Conservation (phyloP, 1,139 yeast genomes). For the Magnusiomyces tetraspermus region DNA sequence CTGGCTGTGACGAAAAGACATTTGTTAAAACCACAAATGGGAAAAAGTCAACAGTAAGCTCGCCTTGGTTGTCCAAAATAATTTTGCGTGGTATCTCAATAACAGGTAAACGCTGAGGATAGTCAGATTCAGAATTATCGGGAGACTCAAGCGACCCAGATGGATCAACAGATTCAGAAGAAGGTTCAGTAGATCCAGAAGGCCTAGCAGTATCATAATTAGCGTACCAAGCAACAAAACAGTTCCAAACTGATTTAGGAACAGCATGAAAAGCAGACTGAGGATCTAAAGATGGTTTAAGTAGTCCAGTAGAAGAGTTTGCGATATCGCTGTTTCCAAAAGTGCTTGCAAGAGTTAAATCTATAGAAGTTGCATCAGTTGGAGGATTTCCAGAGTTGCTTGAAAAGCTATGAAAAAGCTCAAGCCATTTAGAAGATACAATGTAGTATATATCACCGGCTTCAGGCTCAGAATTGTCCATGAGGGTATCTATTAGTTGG, state of each 20-base stretch:
- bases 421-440: not conserved
- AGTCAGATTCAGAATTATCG: too few relatives aligned
- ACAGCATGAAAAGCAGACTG: slow-evolving; percentile 3
- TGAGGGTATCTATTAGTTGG: not conserved
- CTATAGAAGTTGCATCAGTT: not conserved
- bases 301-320: slow-evolving; percentile 1
- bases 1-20: slow-evolving; percentile 5
- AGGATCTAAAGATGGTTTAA: not conserved
- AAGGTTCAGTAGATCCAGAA: too few relatives aligned
- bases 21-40: slow-evolving; percentile 6
- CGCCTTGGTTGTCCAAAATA: not conserved
- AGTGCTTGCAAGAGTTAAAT: not conserved
- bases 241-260: slow-evolving; percentile 10
- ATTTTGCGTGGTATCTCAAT: slow-evolving; percentile 11
- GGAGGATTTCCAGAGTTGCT: not conserved
- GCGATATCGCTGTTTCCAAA: slow-evolving; percentile 13
- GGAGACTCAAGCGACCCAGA: too few relatives aligned
- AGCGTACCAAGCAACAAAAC: slow-evolving; percentile 10
- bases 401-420: not conserved
- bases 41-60: slow-evolving; percentile 6
- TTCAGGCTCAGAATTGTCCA: not conserved
- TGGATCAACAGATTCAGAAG: too few relatives aligned
- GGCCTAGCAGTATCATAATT: not conserved
- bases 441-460: not conserved
- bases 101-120: too few relatives aligned